Base-by-base conservation (phyloP, 768 basidiomycete species). In the Auriscalpium vulgare region DNA sequence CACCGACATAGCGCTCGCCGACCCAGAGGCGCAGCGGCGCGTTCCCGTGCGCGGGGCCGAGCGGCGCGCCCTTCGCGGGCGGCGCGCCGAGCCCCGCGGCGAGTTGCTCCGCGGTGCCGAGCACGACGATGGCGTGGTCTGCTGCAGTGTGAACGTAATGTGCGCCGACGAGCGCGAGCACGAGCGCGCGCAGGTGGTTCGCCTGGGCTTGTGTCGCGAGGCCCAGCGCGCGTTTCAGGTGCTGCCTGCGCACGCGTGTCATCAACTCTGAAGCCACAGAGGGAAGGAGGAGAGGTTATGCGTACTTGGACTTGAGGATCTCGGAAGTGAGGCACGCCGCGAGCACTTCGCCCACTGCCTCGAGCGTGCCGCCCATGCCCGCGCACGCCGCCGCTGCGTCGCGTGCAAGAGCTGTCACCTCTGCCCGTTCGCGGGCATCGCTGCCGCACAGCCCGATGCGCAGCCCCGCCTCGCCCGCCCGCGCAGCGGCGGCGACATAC, bases 141-240 rank as follows among this genome's bases (percentile, higher is more conserved):
- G 75, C 75, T 0, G 86, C 79, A 0, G 88, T 89, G 55, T 88
- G 80, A 29, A 86, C 62, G 58, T 88, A 91, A 59, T 89, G 85
- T 29, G 84, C 77, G 1, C 87, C 77, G 10, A 84, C 78, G 16
- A 90, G 74, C 2, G 85, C 80, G 16, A 91, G 73, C 3, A 89
- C 73, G 1, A 88, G 71, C 11, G 86, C 85, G 9, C 87, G 84
- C 17, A 89, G 69, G 64, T 90, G 80, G 59, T 88, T 91, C 58
- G 91, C 88, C 17, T 78, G 81, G 3, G 84, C 75, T 1, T 67
- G 62, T 1, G 79, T 82, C 0, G 82, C 79, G 13, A 84, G 71
- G 11, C 77, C 73, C 2, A 91, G 75, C 0, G 87, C 84, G 1
- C 70, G 67, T 54, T 84, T 84, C n/a, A 81, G 72, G 51, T 84